Percentiles rank a stretch among this genome's conserved stretches.
These are phyloP conservation scores for Ophiostoma tasmaniense DNA, from an alignment of 2,329 filamentous ascomycete genomes.

Conservation along the genomic window DNA sequence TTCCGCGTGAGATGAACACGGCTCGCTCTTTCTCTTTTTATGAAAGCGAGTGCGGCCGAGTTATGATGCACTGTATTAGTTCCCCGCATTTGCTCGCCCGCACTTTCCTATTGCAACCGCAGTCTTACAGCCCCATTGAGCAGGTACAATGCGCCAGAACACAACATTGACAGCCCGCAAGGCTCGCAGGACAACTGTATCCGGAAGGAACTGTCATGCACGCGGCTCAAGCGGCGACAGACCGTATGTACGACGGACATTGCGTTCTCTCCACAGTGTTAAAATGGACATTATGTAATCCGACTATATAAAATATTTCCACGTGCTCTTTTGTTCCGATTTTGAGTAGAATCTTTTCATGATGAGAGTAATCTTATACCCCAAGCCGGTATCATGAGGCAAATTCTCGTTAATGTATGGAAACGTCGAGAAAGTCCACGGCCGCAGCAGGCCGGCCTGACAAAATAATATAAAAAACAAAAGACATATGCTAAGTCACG, in stretches of 20 bases:
- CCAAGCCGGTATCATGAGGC: too few species aligned
- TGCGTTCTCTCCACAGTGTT: constrained; percentile 2
- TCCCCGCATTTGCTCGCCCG: constrained; percentile 14
- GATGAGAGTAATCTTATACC: too few species aligned
- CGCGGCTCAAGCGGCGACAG: neutral
- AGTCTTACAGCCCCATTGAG: neutral
- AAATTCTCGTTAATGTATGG: too few species aligned
- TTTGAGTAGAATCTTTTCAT: too few species aligned
- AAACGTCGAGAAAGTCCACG: too few species aligned
- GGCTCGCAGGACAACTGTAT: constrained; percentile 6
- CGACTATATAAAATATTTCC: too few species aligned
- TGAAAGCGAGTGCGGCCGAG: neutral
- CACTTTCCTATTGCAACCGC: constrained; percentile 1
- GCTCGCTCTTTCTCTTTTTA: neutral
- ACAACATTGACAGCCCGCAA: neutral
- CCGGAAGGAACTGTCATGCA: constrained; percentile 1
- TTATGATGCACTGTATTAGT: neutral
- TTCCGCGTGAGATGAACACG: neutral
- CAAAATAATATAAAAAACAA: too few species aligned
- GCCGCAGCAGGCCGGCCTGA: too few species aligned
- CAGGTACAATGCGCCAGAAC: neutral
- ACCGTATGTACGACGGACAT: constrained; percentile 17
- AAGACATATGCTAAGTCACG: too few species aligned
- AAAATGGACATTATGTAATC: neutral
- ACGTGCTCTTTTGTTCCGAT: too few species aligned